Percentiles rank a stretch among this genome's conserved stretches.
These are phyloP conservation scores for Pyrenophora tritici-repentis DNA, from an alignment of 2,329 filamentous ascomycete species.

Conservation along the genomic window DNA sequence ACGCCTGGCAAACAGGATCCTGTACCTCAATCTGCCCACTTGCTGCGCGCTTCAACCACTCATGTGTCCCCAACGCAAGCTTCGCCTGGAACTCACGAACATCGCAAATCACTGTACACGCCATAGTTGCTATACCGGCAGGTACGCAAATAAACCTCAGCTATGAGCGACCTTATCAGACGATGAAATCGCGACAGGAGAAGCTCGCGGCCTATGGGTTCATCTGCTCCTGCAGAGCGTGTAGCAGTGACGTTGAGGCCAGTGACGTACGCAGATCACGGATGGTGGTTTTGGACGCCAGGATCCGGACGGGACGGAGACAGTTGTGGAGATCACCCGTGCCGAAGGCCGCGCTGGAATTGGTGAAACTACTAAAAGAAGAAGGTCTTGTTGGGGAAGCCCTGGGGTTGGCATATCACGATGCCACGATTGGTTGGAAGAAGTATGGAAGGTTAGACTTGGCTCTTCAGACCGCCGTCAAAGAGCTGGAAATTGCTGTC, in stretches of 20 bases:
- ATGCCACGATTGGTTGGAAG: slow-evolving; percentile 21
- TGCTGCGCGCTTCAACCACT: slow-evolving; percentile 45
- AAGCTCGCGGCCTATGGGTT: slow-evolving; percentile 32
- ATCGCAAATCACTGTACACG: slow-evolving; percentile 26
- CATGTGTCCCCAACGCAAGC: slow-evolving; percentile 41
- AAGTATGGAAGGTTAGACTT: slow-evolving; percentile 19
- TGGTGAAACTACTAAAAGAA: slow-evolving; percentile 19
- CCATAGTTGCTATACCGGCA: slow-evolving; percentile 32
- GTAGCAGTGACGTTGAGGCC: slow-evolving; percentile 8
- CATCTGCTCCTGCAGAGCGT: slow-evolving; percentile 33
- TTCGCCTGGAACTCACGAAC: slow-evolving; percentile 31
- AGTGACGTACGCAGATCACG: slow-evolving; percentile 23
- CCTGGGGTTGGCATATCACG: slow-evolving; percentile 25
- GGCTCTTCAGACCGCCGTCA: slow-evolving; percentile 14
- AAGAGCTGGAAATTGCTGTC: slow-evolving; percentile 18
- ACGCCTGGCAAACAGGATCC: slow-evolving; percentile 25
- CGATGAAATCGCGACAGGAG: slow-evolving; percentile 17
- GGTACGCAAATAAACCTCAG: slow-evolving; percentile 39
- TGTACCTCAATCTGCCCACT: slow-evolving; percentile 34
- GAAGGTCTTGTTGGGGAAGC: slow-evolving; percentile 26
- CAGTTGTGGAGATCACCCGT: slow-evolving; percentile 19
- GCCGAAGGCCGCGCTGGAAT: slow-evolving; percentile 20
- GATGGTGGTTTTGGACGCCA: slow-evolving; percentile 19
- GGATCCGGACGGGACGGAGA: slow-evolving; percentile 16
- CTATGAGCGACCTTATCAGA: slow-evolving; percentile 34